Evolutionary conservation across 2,329 filamentous ascomycete species (phyloP), one percentile per base, ranked within the genome.

Genomic region (Penicillium sp.): DNA sequence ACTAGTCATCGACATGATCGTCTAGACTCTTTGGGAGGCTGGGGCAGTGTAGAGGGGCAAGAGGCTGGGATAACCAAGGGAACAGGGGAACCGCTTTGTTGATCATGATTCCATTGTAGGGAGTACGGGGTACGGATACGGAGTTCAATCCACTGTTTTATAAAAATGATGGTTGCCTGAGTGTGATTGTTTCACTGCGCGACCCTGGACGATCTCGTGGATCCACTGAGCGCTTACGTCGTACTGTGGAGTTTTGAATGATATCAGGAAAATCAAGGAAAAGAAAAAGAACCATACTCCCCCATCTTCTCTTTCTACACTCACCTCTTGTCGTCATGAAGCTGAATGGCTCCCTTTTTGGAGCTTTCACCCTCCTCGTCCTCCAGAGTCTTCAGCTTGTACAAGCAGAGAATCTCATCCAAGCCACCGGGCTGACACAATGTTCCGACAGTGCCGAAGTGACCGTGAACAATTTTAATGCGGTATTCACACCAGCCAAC

Each of bases 401-500:
- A 23, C 49, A 49, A 38, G 65, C 63, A n/a, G 54, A 46, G 42
- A 43, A 58, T 27, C 25, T 67, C 19, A 40, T 67, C 37, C 35
- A 62, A 42, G 62, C 65, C 23, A 62, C 59, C 43, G 59, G 62
- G 31, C 52, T 67, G 12, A 54, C 50, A 17, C 56, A 56, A 47
- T 67, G 64, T 57, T 62, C 63, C 42, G 50, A 64, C 25, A 61
- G 63, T 47, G 31, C 42, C 21, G 50, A 57, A 25, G 58, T 67
- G 21, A 55, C 58, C 5, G 54, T 66, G 49, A 61, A 66, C 43
- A 43, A 59, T 13, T 62, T 67, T 52, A 71, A 81, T 40, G 69
- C 80, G 1, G 31, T 71, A 0, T 69, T 83, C 4, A 71, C 71
- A 17, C 78, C 75, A 0, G 78, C 77, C 6, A 79, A 81, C 58